Evolutionary conservation across 768 basidiomycete genomes (phyloP), one percentile per base, ranked within the genome.

Genomic region (Termitomyces sp.): DNA sequence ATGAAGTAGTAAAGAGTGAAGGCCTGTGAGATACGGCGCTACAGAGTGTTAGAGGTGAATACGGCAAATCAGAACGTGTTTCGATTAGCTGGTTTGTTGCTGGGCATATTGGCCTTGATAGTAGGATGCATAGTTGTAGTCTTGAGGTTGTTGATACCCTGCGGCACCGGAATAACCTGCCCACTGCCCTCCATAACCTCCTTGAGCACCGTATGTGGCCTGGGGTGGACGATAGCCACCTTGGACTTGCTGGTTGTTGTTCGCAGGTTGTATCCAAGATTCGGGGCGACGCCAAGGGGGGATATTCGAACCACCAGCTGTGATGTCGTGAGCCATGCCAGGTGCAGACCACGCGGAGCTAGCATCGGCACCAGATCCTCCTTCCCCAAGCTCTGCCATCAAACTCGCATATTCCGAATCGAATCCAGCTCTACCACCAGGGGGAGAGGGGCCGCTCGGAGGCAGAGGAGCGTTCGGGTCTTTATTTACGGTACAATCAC

Each of bases 311-410:
- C 91, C 89, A 64, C 86, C 87, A 67, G 83, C 82, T 31, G 86
- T 83, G 61, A 86, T 87, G 63, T 87, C 83, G 74, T 88, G 88
- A 33, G 81, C 78, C 67, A 74, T 75, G 62, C 69, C 73, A 6
- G 79, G 77, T 55, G 74, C 77, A 51, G 79, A 76, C 83, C 82
- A 84, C 16, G 79, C 70, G 34, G 79, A 76, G 66, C 81, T 83
- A 45, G 77, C 72, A 68, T 87, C 89, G 53, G 79, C 72, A 33
- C 77, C 75, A 27, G 55, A 55, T 50, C 85, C 83, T 36, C 83
- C 82, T 76, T 99, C 97, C 55, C 97, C 97, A 39, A 99, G 83
- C 77, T 99, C 97, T 52, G 93, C 95, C 96, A 99, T 96, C 63
- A 99, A 76, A 66, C 85, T 94, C 42, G 94, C 94, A 67, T 98